These are phyloP conservation scores for Santalum album DNA, from an alignment of 164 flowering plant species.

Conservation along the genomic window DNA sequence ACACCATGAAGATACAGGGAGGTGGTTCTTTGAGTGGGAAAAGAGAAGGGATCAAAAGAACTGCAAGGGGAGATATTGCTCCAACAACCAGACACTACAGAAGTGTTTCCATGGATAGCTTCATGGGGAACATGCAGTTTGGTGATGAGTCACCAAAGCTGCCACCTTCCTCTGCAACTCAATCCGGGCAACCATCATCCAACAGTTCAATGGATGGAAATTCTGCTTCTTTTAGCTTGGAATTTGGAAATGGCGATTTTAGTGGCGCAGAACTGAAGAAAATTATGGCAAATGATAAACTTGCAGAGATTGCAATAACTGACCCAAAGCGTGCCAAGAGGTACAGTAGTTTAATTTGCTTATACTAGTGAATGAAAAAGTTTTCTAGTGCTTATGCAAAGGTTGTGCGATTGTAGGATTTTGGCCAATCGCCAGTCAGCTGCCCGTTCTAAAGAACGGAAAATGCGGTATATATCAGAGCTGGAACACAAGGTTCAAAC, in stretches of 20 bases:
- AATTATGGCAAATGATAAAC: constrained; percentile 70
- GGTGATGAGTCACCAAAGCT: constrained; percentile 1
- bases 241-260: constrained; percentile 53
- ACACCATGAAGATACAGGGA: background rate
- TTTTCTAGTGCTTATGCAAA: background rate
- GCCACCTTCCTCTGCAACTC: background rate
- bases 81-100: background rate
- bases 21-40: background rate
- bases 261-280: constrained; percentile 64
- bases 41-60: constrained; percentile 1
- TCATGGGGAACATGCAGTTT: constrained; percentile 1
- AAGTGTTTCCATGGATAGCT: constrained; percentile 3
- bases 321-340: constrained; percentile 72
- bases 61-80: background rate
- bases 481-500: constrained; percentile 97
- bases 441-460: constrained; percentile 96
- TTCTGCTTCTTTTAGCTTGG: constrained; percentile 47
- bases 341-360: constrained; percentile 12
- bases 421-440: constrained; percentile 99
- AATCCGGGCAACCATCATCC: constrained; percentile 47
- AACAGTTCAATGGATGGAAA: constrained; percentile 59
- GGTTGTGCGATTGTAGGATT: constrained; percentile 36
- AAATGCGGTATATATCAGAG: constrained; percentile 91
- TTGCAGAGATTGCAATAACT: constrained; percentile 51
- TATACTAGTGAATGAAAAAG: background rate